Conservation (phyloP, 164 flowering plant genomes). For the Cinnamomum micranthum region DNA sequence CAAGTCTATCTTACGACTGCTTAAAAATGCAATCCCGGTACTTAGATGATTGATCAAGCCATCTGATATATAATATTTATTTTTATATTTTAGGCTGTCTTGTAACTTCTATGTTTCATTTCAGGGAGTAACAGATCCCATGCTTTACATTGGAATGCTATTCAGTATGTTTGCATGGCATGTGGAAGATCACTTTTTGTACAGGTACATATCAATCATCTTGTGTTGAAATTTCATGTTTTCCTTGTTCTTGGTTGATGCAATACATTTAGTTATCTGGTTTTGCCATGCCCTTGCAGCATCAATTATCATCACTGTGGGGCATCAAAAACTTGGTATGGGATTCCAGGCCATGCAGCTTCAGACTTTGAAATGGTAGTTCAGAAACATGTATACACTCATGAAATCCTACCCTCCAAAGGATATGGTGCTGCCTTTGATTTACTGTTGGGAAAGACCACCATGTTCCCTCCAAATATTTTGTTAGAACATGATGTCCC, state of each 20-base stretch:
- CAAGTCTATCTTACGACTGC: conserved; percentile 72
- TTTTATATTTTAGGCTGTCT: background rate
- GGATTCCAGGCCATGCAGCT: conserved; percentile 91
- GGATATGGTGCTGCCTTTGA: conserved; percentile 94
- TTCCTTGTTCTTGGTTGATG: background rate
- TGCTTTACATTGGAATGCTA: conserved; percentile 99
- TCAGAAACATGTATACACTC: conserved; percentile 70
- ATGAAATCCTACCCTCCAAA: conserved; percentile 59
- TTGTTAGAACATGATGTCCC: conserved; percentile 72
- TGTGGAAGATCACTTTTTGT: conserved; percentile 96
- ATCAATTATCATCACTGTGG: conserved; percentile 97
- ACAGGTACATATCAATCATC: conserved; percentile 47
- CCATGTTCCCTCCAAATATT: conserved; percentile 87
- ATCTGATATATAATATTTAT: background rate
- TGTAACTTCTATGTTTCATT: conserved; percentile 12
- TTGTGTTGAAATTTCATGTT: background rate
- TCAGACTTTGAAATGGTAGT: conserved; percentile 82
- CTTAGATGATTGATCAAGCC: background rate
- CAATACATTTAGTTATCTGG: background rate
- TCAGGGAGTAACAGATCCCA: conserved; percentile 98
- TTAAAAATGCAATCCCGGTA: conserved; percentile 85
- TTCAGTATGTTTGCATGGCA: conserved; percentile 99
- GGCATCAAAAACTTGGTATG: conserved; percentile 99
- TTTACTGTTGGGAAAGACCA: conserved; percentile 88
- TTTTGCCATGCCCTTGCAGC: conserved; percentile 38